A percentile compares a stretch with the other conserved stretches of the same genome.
These are phyloP conservation scores for Vanrija humicola DNA, from an alignment of 1,284 basidiomycete genomes.

Conservation along the genomic window DNA sequence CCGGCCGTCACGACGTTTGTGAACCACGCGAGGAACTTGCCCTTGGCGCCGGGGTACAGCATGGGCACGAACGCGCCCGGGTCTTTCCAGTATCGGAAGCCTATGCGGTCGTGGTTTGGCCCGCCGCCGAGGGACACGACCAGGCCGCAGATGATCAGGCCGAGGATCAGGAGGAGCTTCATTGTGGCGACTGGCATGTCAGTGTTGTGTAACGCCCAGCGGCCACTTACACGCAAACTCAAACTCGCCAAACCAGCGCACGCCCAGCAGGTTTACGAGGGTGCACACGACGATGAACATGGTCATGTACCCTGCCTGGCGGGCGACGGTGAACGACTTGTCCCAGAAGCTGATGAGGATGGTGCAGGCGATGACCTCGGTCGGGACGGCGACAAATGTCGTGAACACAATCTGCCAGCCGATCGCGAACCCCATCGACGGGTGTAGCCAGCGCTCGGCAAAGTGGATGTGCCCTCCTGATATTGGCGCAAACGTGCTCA, in stretches of 20 bases:
- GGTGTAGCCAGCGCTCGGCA: conserved; percentile 35
- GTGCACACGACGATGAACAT: conserved; percentile 6
- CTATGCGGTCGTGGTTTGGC: conserved; percentile 34
- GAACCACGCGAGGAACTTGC: conserved; percentile 44
- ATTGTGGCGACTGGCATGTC: conserved; percentile 57
- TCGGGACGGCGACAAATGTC: conserved; percentile 60
- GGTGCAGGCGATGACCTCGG: conserved; percentile 70
- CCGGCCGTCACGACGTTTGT: background rate
- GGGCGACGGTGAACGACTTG: conserved; percentile 10
- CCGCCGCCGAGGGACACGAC: conserved; percentile 54
- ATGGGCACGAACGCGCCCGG: conserved; percentile 50
- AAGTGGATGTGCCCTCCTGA: conserved; percentile 44
- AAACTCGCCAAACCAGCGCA: conserved; percentile 64
- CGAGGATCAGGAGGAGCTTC: conserved; percentile 64
- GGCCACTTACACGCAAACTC: conserved; percentile 21
- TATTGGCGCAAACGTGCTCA: conserved; percentile 32
- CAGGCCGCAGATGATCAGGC: conserved; percentile 56
- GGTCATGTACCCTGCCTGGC: conserved; percentile 12
- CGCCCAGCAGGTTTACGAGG: conserved; percentile 64
- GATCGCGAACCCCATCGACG: conserved; percentile 30
- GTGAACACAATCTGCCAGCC: conserved; percentile 42
- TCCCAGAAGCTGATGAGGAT: conserved; percentile 77
- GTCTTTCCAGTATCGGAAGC: conserved; percentile 59
- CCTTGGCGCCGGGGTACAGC: conserved; percentile 46
- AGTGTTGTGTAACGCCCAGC: background rate